A percentile compares a stretch with the other conserved stretches of the same genome.
phyloP scores from a whole-genome alignment of 2,329 filamentous ascomycete genomes.

The Fusarium redolens region DNA sequence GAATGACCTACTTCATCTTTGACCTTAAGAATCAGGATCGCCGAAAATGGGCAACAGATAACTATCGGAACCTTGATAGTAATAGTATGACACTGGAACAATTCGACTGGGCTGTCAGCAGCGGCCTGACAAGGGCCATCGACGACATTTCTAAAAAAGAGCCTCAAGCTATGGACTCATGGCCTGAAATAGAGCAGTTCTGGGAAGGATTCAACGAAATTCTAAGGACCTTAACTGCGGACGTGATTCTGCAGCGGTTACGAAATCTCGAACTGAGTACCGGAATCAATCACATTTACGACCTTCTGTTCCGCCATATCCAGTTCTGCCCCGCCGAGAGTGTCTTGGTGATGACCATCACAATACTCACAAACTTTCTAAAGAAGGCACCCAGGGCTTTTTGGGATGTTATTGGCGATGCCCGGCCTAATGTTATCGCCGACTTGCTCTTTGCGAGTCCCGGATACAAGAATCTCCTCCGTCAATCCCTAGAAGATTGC shows the following conservation, averaged over 20 bases:
- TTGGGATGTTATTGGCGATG: constrained; percentile 87
- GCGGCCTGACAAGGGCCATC: constrained; percentile 76
- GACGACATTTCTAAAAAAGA: constrained; percentile 67
- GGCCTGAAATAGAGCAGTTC: constrained; percentile 71
- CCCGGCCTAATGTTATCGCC: constrained; percentile 82
- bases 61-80: constrained; percentile 63
- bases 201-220: constrained; percentile 84
- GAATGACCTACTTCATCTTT: constrained; percentile 88
- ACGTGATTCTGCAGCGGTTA: constrained; percentile 81
- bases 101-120: constrained; percentile 89
- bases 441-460: constrained; percentile 84
- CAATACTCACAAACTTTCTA: constrained; percentile 76
- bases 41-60: constrained; percentile 53
- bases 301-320: constrained; percentile 68
- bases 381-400: constrained; percentile 82
- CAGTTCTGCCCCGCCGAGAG: constrained; percentile 60
- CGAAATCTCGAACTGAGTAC: constrained; percentile 79
- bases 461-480: constrained; percentile 70
- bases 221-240: constrained; percentile 76
- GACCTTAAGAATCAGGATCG: constrained; percentile 67
- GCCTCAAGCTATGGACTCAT: constrained; percentile 49
- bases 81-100: constrained; percentile 73
- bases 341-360: constrained; percentile 76
- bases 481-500: constrained; percentile 65
- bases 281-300: constrained; percentile 71